Percentiles rank a stretch among this genome's conserved stretches.
These are phyloP conservation scores for Lojkania enalia DNA, from an alignment of 2,329 filamentous ascomycete species.

Conservation along the genomic window DNA sequence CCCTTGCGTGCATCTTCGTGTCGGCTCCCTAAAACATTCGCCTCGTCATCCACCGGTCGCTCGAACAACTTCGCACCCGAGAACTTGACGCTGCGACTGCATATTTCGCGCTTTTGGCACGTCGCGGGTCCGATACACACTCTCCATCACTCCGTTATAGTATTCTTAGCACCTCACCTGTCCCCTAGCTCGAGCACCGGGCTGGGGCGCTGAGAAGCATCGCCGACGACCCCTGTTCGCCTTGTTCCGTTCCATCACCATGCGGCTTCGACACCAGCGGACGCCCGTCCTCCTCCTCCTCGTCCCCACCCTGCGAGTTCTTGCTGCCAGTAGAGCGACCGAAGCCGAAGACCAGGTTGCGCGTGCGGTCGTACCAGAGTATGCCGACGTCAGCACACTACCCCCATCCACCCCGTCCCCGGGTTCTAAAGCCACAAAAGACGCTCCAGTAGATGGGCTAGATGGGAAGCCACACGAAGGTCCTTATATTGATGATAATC, in stretches of 20 bases:
- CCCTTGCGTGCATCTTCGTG: constrained; percentile 33
- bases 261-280: constrained; percentile 62
- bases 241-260: constrained; percentile 40
- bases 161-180: too few relatives aligned
- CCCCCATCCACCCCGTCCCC: constrained; percentile 28
- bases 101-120: too few relatives aligned
- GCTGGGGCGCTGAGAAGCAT: background rate
- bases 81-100: background rate
- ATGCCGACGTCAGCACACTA: constrained; percentile 23
- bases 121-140: too few relatives aligned
- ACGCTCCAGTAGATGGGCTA: constrained; percentile 87
- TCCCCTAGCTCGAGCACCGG: background rate
- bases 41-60: constrained; percentile 7
- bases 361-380: constrained; percentile 34
- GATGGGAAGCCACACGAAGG: constrained; percentile 93
- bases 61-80: constrained; percentile 1
- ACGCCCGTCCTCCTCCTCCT: constrained; percentile 56
- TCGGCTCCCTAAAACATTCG: constrained; percentile 17
- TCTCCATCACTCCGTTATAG: too few relatives aligned
- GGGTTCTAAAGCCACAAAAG: constrained; percentile 62
- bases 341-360: constrained; percentile 32
- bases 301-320: constrained; percentile 62
- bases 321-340: constrained; percentile 54
- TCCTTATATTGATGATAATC: constrained; percentile 67
- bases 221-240: constrained; percentile 14